Conservation (phyloP, 2,329 filamentous ascomycete species). For the Phyllosticta citribraziliensis region DNA sequence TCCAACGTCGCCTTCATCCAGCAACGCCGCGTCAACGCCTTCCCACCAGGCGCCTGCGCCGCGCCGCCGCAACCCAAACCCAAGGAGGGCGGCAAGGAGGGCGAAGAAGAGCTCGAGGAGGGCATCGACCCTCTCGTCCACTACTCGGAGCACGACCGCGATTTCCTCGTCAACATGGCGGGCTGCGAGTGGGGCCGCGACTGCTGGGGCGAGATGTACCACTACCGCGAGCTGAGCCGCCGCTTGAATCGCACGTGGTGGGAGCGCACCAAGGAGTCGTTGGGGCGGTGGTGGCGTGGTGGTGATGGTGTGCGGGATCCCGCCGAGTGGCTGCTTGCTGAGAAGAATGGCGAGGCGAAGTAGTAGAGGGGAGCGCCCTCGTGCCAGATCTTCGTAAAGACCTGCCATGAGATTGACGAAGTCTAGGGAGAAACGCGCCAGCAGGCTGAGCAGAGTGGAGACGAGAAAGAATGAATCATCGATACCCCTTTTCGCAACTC, state of each 20-base stretch:
- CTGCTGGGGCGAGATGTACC: conserved; percentile 97
- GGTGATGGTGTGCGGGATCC: neutral
- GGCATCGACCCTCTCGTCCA: conserved; percentile 69
- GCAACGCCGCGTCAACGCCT: conserved; percentile 89
- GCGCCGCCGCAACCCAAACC: neutral
- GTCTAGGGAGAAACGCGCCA: too few species aligned
- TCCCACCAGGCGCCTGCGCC: conserved; percentile 74
- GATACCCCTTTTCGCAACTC: too few species aligned
- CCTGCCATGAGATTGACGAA: too few species aligned
- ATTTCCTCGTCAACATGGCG: conserved; percentile 97
- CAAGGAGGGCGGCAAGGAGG: neutral
- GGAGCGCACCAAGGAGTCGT: neutral
- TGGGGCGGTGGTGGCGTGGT: neutral
- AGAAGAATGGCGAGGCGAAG: neutral
- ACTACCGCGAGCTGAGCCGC: conserved; percentile 85
- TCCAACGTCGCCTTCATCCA: conserved; percentile 80
- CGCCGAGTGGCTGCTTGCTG: neutral
- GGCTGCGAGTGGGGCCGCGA: conserved; percentile 95
- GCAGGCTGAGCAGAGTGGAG: too few species aligned
- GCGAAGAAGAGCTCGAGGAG: conserved; percentile 48
- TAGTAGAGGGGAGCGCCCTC: neutral
- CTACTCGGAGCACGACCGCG: conserved; percentile 73
- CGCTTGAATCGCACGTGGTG: conserved; percentile 63
- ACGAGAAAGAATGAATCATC: too few species aligned
- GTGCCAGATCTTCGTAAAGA: too few species aligned